A percentile compares a stretch with the other conserved stretches of the same genome.
Conservation (phyloP, 768 basidiomycete species). For the Kwoniella sp. region DNA sequence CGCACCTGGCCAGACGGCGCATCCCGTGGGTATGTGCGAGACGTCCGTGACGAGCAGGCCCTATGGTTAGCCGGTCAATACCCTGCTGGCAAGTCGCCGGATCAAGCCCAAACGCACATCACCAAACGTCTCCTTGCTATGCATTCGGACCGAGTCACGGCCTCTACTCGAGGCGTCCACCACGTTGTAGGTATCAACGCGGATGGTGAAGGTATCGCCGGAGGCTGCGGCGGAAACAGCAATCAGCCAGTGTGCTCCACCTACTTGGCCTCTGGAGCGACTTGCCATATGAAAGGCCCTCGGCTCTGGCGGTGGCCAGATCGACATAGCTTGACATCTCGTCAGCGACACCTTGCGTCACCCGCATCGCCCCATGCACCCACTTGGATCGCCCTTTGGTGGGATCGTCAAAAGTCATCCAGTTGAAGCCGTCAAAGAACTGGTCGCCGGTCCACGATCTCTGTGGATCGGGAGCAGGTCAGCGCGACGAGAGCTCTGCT, state of each 20-base stretch:
- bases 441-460: slow-evolving; percentile 10
- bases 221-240: background rate
- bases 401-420: slow-evolving; percentile 15
- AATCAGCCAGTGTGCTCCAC: too few species aligned
- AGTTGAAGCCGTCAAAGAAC: slow-evolving; percentile 15
- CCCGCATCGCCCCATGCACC: too few species aligned
- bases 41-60: slow-evolving; percentile 13
- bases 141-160: slow-evolving; percentile 17
- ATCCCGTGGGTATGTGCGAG: slow-evolving; percentile 16
- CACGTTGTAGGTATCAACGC: slow-evolving; percentile 6
- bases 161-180: slow-evolving; percentile 9
- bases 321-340: slow-evolving; percentile 10
- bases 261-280: background rate
- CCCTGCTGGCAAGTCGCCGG: background rate
- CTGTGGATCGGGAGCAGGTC: background rate
- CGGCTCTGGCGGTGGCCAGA: slow-evolving; percentile 1
- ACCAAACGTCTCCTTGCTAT: slow-evolving; percentile 10
- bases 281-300: slow-evolving; percentile 8
- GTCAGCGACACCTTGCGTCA: background rate
- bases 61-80: background rate
- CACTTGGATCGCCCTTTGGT: slow-evolving; percentile 16
- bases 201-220: slow-evolving; percentile 12
- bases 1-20: slow-evolving; percentile 6
- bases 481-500: background rate
- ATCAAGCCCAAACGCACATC: slow-evolving; percentile 13